Conservation (phyloP, 73 alveolate genomes). For the Tetrahymena thermophila region DNA sequence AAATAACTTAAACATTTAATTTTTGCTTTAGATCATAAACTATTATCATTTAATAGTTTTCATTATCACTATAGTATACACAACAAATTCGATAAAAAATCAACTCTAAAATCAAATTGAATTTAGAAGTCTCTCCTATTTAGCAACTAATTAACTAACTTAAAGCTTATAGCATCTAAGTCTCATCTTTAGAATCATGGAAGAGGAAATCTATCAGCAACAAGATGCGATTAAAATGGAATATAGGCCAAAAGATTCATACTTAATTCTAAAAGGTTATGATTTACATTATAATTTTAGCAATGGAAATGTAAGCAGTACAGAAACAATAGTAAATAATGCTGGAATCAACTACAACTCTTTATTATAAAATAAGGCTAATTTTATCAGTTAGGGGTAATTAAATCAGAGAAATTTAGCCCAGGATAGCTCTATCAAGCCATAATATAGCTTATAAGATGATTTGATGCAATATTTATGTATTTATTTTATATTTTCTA, state of each 20-base stretch:
- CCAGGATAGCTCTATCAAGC: background rate
- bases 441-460: background rate
- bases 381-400: background rate
- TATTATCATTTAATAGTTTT: background rate
- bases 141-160: too few relatives aligned
- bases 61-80: background rate
- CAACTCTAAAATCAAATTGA: background rate
- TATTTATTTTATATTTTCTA: background rate
- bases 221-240: background rate
- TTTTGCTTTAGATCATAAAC: background rate
- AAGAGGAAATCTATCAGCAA: background rate
- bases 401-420: background rate
- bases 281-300: background rate
- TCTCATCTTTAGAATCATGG: background rate
- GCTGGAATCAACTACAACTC: background rate
- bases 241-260: background rate
- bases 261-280: background rate
- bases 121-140: too few relatives aligned
- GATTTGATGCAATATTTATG: background rate
- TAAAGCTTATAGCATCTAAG: background rate
- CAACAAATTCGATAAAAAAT: background rate
- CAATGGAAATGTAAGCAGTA: background rate
- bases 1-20: background rate
- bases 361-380: background rate
- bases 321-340: background rate